Evolutionary conservation across 371 early-diverging fungal species (phyloP), one percentile per base, ranked within the genome.

Genomic region (Apophysomyces variabilis): DNA sequence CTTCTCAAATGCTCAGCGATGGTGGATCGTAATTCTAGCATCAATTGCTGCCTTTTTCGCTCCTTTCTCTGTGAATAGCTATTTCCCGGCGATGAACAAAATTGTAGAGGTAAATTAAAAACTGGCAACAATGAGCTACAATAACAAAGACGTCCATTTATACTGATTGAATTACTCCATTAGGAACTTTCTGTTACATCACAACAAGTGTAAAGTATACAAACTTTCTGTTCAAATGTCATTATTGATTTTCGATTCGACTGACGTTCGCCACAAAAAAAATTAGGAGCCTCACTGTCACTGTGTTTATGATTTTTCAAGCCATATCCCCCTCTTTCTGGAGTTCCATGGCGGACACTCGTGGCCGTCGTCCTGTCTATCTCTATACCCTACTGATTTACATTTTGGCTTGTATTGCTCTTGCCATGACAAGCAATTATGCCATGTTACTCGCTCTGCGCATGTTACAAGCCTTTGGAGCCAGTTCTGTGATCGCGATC

Each of bases 341-440:
- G 91, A 88, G 87, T 47, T 77, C 85, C 13, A 63, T 90, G 9
- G 86, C 91, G 0, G 92, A 92, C 67, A 76, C 67, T 7, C 74
- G 70, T 36, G 91, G 92, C 0, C 83, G 92, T 13, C 82, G 88
- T 12, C 88, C 87, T 3, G 85, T 92, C 11, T 90, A 87, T 61
- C 72, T 87, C 3, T 18, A 65, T 14, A 88, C 90, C 4, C 76
- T 89, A 61, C 59, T 87, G 9, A 77, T 90, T 11, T 90, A 83
- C 66, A 78, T 83, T n/a, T 63, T 79, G 1, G 87, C 88, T 1
- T 87, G 86, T 58, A 67, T 88, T 16, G 88, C 88, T 9, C 71
- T 85, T 3, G 89, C 89, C 7, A 62, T 85, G 39, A 71, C 88
- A 6, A 66, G 66, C n/a, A 82, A 67, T 38, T 82, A 85, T 63